Base-by-base conservation (phyloP, 2,329 filamentous ascomycete genomes). In the Clonostachys rhizophaga region DNA sequence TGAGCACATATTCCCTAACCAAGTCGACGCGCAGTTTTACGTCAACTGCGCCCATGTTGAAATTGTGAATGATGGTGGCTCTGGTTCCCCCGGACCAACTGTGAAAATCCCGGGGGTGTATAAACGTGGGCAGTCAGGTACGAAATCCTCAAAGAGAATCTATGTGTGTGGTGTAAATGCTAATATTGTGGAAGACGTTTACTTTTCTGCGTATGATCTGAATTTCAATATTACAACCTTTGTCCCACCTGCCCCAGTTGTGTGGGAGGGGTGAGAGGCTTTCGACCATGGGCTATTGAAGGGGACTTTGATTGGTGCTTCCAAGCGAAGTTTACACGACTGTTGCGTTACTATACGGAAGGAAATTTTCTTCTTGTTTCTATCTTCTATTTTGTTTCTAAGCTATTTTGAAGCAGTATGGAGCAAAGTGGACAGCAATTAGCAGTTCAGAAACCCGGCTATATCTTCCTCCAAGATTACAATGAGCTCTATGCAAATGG, bases 41-140 rank as follows among this genome's bases (percentile, higher is more conserved):
- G 65, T 71, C 43, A 63, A 63, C 5, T 75, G 72, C 54, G 68
- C 66, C 1, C 71, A 75, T 60, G 51, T 75, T 45, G 65, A 64
- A 50, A 64, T 75, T 43, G 62, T 46, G 11, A 53, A 50, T 36
- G 49, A 47, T 42, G 44, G 46, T 14, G 3, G 13, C 5, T 45
- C 37, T 16, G 50, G 42, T 16, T 46, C 45, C 8, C 59, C 58
- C 1, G 47, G 42, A 12, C 56, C 55, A 36, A 50, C 52, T 36
- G 57, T 61, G 40, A 54, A 53, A 47, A 54, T 61, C 52, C 59
- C 59, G 39, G 58, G 59, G 13, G 54, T 51, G 35, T 61, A 60
- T 48, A 47, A 49, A 36, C 52, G 53, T 36, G 45, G 52, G 16
- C 56, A 62, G 45, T 48, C 53, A n/a, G 18, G 17, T 43, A 11